These are phyloP conservation scores for Astragalus membranaceus DNA, from an alignment of 306 rosid genomes.

Conservation along the genomic window DNA sequence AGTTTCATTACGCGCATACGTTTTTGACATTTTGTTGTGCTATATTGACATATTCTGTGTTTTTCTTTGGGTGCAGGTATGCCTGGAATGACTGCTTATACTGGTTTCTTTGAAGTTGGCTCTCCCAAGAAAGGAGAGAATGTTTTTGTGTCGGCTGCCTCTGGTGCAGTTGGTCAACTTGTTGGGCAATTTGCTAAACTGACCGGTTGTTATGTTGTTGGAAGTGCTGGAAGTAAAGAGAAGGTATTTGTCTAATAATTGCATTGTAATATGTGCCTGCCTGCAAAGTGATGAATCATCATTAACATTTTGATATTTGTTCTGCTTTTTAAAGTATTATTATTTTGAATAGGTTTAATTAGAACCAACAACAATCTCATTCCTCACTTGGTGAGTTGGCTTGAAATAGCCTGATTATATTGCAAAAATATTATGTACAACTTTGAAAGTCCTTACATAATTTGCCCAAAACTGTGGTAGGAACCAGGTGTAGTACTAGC, in stretches of 20 bases:
- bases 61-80: conserved; percentile 15
- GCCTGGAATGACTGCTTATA: conserved; percentile 37
- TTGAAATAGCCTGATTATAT: neutral
- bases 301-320: neutral
- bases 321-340: neutral
- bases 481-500: neutral
- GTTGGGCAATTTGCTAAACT: conserved; percentile 29
- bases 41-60: neutral
- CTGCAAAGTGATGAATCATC: neutral
- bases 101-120: conserved; percentile 26
- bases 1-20: neutral
- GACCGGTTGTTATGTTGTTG: conserved; percentile 28
- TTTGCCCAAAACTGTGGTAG: neutral
- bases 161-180: conserved; percentile 30
- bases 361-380: neutral
- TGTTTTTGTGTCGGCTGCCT: conserved; percentile 31
- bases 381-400: neutral
- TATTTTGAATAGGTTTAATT: neutral
- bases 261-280: neutral
- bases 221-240: conserved; percentile 40
- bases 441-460: neutral
- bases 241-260: conserved; percentile 19
- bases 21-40: neutral
- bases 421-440: neutral
- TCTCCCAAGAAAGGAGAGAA: conserved; percentile 22